Evolutionary conservation across 2,329 filamentous ascomycete species (phyloP).

Genomic region (Elsinoe fawcettii): DNA sequence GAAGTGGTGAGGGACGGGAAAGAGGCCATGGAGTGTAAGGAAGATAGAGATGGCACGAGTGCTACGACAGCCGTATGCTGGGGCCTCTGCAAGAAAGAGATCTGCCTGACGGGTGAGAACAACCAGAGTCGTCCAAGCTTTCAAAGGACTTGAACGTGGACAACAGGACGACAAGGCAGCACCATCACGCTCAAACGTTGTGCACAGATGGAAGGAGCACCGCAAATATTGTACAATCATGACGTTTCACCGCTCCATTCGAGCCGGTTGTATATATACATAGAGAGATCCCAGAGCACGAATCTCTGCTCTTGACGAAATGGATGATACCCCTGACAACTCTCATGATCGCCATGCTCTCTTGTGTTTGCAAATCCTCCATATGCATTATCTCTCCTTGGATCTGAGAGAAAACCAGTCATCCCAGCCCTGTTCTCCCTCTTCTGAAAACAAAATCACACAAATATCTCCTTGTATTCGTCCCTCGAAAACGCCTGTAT

Average conservation of each 20-base stretch:
- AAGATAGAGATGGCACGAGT: no score
- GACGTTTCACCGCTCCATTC: constrained; percentile 1
- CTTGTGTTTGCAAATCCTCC: not conserved
- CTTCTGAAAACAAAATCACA: not conserved
- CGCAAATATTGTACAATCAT: constrained; percentile 9
- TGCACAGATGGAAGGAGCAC: not conserved
- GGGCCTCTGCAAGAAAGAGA: no score
- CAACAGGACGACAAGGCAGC: not conserved
- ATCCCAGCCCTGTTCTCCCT: not conserved
- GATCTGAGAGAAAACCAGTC: not conserved
- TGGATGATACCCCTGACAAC: constrained; percentile 3
- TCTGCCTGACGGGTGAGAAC: no score
- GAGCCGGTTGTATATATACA: constrained; percentile 15
- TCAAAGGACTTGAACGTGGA: no score
- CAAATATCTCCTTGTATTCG: not conserved
- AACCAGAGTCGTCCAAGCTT: no score
- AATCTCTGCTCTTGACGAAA: constrained; percentile 1
- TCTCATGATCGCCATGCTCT: not conserved
- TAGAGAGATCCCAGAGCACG: not conserved
- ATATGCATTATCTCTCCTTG: not conserved
- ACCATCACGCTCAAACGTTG: no score
- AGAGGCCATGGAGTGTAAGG: no score
- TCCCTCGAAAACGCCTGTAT: not conserved
- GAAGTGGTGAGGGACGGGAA: not conserved
- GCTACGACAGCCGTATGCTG: no score